Percentiles rank a stretch among this genome's conserved stretches.
Conservation (phyloP, 2,329 filamentous ascomycete genomes). For the Xylaria sp. region DNA sequence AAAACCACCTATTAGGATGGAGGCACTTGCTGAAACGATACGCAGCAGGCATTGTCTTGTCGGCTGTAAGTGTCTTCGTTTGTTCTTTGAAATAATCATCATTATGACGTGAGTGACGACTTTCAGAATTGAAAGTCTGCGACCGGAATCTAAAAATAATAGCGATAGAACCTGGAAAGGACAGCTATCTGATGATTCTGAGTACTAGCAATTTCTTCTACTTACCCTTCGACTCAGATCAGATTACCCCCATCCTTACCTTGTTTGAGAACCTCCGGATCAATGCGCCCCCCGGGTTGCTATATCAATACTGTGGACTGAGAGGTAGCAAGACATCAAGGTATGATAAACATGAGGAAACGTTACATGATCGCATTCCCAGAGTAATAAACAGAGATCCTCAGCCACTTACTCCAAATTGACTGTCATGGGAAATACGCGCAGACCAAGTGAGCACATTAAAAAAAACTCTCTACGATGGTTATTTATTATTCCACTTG, state of each 20-base stretch:
- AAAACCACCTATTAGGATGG: background rate
- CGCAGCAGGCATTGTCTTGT: background rate
- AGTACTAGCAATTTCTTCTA: no score
- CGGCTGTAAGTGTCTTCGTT: background rate
- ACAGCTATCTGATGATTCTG: no score
- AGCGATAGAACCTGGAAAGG: no score
- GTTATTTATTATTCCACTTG: background rate
- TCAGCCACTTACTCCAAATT: background rate
- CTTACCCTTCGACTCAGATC: no score
- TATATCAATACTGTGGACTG: background rate
- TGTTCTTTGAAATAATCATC: background rate
- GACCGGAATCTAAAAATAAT: background rate
- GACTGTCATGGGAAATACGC: background rate
- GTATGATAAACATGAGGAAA: background rate
- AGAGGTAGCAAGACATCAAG: background rate
- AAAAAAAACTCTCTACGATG: no score
- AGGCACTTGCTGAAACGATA: no score
- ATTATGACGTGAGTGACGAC: no score
- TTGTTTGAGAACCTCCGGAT: no score
- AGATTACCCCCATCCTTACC: no score
- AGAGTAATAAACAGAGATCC: background rate
- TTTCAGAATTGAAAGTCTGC: background rate
- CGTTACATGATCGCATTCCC: background rate
- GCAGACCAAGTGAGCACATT: background rate
- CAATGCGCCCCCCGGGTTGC: no score